Conservation (phyloP, 306 rosid species). For the Cucurbita moschata region DNA sequence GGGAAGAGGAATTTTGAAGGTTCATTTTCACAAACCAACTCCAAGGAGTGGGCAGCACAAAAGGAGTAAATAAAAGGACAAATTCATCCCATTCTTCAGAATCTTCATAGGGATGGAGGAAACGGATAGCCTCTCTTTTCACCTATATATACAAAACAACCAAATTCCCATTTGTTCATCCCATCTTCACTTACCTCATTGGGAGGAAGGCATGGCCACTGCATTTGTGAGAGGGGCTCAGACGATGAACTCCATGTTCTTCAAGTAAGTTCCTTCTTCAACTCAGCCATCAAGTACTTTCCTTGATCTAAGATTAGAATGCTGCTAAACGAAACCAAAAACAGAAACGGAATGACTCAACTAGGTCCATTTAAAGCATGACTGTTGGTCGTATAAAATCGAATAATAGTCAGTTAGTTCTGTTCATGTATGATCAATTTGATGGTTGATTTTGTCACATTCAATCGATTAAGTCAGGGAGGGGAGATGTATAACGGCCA, state of each 20-base stretch:
- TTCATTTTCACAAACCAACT: not conserved
- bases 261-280: constrained; percentile 10
- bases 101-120: constrained; percentile 12
- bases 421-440: too few relatives aligned
- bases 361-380: not conserved
- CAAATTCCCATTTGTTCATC: not conserved
- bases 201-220: constrained; percentile 1
- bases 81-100: not conserved
- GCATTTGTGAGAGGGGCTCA: constrained; percentile 14
- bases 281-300: not conserved
- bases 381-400: not conserved
- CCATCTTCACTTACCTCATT: not conserved
- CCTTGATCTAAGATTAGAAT: not conserved
- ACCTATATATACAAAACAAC: not conserved
- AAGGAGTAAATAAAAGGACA: constrained; percentile 1
- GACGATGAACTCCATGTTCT: constrained; percentile 14
- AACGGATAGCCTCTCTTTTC: constrained; percentile 4
- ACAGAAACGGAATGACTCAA: not conserved
- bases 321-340: not conserved
- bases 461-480: too few relatives aligned
- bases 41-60: not conserved
- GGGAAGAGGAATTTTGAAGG: not conserved
- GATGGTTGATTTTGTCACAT: too few relatives aligned
- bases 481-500: not conserved
- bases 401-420: too few relatives aligned